A percentile compares a stretch with the other conserved stretches of the same genome.
Evolutionary conservation across 176 grass and related monocot genomes (phyloP).

Genomic region (Canna indica): DNA sequence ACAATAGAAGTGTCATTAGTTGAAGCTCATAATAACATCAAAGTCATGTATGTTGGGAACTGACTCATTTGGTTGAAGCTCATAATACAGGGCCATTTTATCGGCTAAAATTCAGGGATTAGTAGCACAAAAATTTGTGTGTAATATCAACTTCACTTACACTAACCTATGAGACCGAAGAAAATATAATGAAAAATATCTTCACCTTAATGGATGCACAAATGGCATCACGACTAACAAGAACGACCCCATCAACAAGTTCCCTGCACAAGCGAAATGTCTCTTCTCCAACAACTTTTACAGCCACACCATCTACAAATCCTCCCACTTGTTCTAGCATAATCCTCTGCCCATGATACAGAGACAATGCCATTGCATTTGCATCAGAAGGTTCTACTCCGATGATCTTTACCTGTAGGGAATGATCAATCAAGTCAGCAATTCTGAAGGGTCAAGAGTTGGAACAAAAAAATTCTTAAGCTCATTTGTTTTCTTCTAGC

Average conservation of each 20-base stretch:
- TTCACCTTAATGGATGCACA: conserved; percentile 99
- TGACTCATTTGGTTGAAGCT: not conserved
- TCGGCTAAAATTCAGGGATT: not conserved
- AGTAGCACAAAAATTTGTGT: not conserved
- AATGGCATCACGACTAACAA: conserved; percentile 90
- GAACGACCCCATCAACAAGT: conserved; percentile 89
- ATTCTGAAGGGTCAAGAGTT: not conserved
- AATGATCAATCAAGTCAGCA: conserved; percentile 1
- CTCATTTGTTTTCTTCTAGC: not conserved
- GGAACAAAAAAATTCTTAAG: not conserved
- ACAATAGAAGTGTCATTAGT: not conserved
- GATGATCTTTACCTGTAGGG: conserved; percentile 84
- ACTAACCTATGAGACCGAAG: not conserved
- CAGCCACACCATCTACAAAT: conserved; percentile 97
- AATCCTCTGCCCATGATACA: conserved; percentile 68
- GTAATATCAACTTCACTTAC: not conserved
- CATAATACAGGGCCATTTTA: not conserved
- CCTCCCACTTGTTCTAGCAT: conserved; percentile 91
- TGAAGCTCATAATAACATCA: not conserved
- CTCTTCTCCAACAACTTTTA: conserved; percentile 90
- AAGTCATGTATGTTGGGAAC: not conserved
- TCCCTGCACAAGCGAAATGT: conserved; percentile 80
- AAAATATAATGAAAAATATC: not conserved
- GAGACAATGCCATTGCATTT: conserved; percentile 98
- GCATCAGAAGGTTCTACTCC: conserved; percentile 96